Evolutionary conservation across 164 flowering plant genomes (phyloP).

Genomic region (Chloranthus sessilifolius): DNA sequence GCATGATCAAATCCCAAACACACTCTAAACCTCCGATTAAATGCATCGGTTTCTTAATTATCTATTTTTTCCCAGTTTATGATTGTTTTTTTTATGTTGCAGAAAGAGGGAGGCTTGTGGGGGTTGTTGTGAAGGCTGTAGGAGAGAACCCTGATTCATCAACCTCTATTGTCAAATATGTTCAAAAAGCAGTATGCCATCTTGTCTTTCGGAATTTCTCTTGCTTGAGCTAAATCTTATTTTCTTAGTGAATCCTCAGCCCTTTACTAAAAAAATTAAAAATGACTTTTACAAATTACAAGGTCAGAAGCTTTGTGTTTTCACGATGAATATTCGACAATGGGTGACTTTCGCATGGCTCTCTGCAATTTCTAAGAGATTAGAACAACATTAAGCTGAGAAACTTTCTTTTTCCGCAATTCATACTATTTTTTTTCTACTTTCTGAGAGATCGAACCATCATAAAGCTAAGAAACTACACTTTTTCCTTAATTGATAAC

Average conservation of each 20-base stretch:
- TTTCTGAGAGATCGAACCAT: too few relatives aligned
- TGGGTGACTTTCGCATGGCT: too few relatives aligned
- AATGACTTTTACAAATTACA: too few relatives aligned
- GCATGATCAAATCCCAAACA: not conserved
- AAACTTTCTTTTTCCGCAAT: too few relatives aligned
- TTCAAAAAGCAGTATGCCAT: conserved; percentile 78
- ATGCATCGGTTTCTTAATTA: not conserved
- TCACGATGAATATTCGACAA: too few relatives aligned
- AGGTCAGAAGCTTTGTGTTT: too few relatives aligned
- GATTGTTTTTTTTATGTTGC: conserved; percentile 14
- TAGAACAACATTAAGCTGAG: too few relatives aligned
- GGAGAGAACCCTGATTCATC: conserved; percentile 77
- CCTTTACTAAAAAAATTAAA: not conserved
- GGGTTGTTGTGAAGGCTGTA: conserved; percentile 50
- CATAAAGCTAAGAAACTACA: too few relatives aligned
- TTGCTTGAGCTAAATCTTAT: not conserved
- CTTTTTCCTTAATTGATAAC: too few relatives aligned
- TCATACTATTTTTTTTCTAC: too few relatives aligned
- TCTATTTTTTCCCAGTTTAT: not conserved
- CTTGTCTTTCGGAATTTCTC: not conserved
- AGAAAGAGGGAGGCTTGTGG: conserved; percentile 32
- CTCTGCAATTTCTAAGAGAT: too few relatives aligned
- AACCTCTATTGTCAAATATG: conserved; percentile 63
- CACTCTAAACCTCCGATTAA: not conserved
- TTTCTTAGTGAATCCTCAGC: not conserved